Percentiles rank a stretch among this genome's conserved stretches.
Conservation (phyloP, 352 stramenopile species). For the Peronospora destructor region DNA sequence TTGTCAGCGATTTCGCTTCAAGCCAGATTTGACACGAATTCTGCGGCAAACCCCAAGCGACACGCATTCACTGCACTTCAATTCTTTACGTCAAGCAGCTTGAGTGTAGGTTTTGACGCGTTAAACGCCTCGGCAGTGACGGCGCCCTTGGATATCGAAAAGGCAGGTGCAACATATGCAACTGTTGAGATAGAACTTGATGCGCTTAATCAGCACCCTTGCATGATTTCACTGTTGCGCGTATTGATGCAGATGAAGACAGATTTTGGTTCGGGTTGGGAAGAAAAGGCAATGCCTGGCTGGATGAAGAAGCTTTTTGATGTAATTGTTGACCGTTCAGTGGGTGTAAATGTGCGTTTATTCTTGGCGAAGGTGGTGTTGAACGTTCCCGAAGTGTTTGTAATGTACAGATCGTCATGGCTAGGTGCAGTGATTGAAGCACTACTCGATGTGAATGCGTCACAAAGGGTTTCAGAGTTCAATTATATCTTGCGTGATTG, state of each 20-base stretch:
- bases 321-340: conserved; percentile 34
- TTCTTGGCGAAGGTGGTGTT: conserved; percentile 72
- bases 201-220: conserved; percentile 61
- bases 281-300: conserved; percentile 40
- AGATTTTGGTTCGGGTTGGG: conserved; percentile 59
- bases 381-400: conserved; percentile 54
- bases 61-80: conserved; percentile 33
- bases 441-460: conserved; percentile 40
- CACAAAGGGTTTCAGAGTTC: conserved; percentile 40
- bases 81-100: conserved; percentile 72
- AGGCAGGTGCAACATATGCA: conserved; percentile 20
- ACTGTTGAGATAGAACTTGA: conserved; percentile 72
- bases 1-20: conserved; percentile 32
- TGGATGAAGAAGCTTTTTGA: conserved; percentile 79
- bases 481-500: conserved; percentile 74
- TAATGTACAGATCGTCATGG: conserved; percentile 42
- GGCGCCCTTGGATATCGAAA: conserved; percentile 16
- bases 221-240: conserved; percentile 64
- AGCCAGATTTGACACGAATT: conserved; percentile 17
- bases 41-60: conserved; percentile 6
- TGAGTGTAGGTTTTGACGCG: conserved; percentile 45
- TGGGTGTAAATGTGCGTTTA: conserved; percentile 50
- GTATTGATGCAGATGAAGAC: conserved; percentile 73
- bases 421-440: conserved; percentile 45
- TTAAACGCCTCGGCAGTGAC: conserved; percentile 10